Evolutionary conservation across 169 alveolate species (phyloP).

Genomic region (Eimeria acervulina): DNA sequence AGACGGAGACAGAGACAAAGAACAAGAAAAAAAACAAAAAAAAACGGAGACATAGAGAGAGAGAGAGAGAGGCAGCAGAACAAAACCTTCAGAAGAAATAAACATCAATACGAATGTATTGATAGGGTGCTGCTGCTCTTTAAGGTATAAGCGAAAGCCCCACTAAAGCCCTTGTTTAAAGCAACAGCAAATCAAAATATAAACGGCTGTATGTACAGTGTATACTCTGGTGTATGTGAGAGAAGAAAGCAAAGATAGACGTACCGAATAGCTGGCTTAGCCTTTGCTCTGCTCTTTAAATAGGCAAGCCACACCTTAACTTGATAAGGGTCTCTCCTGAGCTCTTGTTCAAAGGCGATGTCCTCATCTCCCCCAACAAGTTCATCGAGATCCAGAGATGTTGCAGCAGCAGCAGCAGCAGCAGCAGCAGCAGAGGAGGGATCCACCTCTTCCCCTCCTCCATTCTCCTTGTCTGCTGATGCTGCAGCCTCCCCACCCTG

Average conservation of each 20-base stretch:
- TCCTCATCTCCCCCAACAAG: slow-evolving; percentile 72
- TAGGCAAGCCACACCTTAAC: slow-evolving; percentile 81
- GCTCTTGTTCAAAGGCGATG: slow-evolving; percentile 82
- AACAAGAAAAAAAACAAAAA: no score
- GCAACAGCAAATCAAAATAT: no score
- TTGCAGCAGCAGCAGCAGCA: slow-evolving; percentile 25
- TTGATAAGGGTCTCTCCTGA: slow-evolving; percentile 77
- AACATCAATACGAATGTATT: no score
- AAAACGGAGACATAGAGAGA: not conserved
- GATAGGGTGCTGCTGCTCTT: no score
- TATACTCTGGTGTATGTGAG: no score
- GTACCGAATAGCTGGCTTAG: slow-evolving; percentile 64
- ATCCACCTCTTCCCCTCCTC: not conserved
- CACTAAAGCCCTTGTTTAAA: no score
- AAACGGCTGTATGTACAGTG: no score
- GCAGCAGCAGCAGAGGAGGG: not conserved
- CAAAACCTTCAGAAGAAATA: no score
- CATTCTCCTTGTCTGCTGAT: not conserved
- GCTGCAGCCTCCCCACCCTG: not conserved
- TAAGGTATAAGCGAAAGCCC: no score
- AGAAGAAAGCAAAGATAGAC: not conserved
- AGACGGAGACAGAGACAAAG: no score
- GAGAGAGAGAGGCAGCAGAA: not conserved
- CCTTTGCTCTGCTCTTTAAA: slow-evolving; percentile 64
- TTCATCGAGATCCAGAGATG: slow-evolving; percentile 13